Percentiles rank a stretch among this genome's conserved stretches.
phyloP scores from a whole-genome alignment of 2,329 filamentous ascomycete genomes.

The Ophiostoma fasciatum region DNA sequence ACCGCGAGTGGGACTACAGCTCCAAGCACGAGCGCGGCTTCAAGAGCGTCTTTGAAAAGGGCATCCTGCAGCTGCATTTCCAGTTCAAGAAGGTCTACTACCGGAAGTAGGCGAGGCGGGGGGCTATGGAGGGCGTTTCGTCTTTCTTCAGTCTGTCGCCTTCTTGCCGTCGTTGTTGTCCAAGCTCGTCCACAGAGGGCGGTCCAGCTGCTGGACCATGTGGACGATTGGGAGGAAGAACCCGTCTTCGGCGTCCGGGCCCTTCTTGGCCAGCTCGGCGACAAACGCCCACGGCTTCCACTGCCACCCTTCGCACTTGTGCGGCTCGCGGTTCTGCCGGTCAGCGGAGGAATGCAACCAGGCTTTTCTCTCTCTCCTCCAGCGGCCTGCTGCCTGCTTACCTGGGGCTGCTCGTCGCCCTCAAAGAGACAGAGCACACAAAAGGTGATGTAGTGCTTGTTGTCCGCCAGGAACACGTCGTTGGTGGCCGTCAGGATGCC shows the following conservation, averaged over 20 bases:
- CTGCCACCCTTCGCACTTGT: slow-evolving; percentile 36
- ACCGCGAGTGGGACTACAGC: slow-evolving; percentile 98
- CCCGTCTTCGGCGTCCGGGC: slow-evolving; percentile 17
- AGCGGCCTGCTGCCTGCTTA: too few relatives aligned
- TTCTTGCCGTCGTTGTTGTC: too few relatives aligned
- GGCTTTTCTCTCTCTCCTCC: slow-evolving; percentile 26
- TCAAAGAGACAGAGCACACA: slow-evolving; percentile 43
- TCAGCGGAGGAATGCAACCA: neutral
- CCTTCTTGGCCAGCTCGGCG: slow-evolving; percentile 16
- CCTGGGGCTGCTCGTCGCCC: too few relatives aligned
- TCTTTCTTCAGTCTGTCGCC: too few relatives aligned
- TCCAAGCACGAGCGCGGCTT: slow-evolving; percentile 91
- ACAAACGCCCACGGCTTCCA: slow-evolving; percentile 33
- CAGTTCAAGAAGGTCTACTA: slow-evolving; percentile 84
- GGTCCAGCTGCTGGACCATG: slow-evolving; percentile 16
- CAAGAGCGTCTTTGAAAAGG: slow-evolving; percentile 94
- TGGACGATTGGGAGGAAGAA: slow-evolving; percentile 26
- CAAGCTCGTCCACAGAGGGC: slow-evolving; percentile 7
- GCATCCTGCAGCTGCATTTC: slow-evolving; percentile 91
- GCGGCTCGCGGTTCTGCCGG: slow-evolving; percentile 26
- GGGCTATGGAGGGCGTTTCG: too few relatives aligned
- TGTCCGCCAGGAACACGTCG: slow-evolving; percentile 42
- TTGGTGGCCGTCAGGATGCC: slow-evolving; percentile 50
- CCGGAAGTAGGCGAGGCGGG: neutral
- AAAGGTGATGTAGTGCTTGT: slow-evolving; percentile 61